A percentile compares a stretch with the other conserved stretches of the same genome.
Evolutionary conservation across 83 land plant genomes (phyloP).

Genomic region (Larix sibirica): DNA sequence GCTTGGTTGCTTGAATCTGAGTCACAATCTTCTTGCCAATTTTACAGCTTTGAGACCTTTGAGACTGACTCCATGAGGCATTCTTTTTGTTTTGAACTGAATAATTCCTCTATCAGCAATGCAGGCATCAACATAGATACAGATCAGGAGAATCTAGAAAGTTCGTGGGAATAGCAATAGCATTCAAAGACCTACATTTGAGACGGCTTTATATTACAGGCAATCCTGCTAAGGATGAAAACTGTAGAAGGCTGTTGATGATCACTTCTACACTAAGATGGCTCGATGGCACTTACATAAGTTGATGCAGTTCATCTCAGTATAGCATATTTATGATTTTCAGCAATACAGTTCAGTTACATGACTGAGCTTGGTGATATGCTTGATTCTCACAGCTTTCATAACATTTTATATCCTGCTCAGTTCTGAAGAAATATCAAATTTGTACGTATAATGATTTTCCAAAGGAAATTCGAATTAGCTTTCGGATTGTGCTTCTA

Average conservation of each 20-base stretch:
- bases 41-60: constrained; percentile 53
- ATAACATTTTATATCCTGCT: too few species aligned
- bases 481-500: too few species aligned
- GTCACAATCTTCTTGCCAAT: constrained; percentile 43
- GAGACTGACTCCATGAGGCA: constrained; percentile 44
- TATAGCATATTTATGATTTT: too few species aligned
- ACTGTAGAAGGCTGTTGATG: constrained; percentile 19
- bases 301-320: background rate
- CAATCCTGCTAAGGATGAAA: constrained; percentile 33
- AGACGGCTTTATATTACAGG: constrained; percentile 53
- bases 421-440: too few species aligned
- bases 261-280: constrained; percentile 43
- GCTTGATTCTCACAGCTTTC: too few species aligned
- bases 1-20: constrained; percentile 45
- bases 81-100: constrained; percentile 46
- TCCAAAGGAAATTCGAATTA: too few species aligned
- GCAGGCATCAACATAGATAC: constrained; percentile 17
- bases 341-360: too few species aligned
- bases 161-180: constrained; percentile 44
- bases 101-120: constrained; percentile 28
- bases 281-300: constrained; percentile 30
- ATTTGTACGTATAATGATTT: too few species aligned
- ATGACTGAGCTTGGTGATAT: too few species aligned
- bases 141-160: constrained; percentile 6
- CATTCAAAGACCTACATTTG: constrained; percentile 42